A percentile compares a stretch with the other conserved stretches of the same genome.
Conservation (phyloP, 1,139 yeast genomes). For the Yamadazyma atlantica region DNA sequence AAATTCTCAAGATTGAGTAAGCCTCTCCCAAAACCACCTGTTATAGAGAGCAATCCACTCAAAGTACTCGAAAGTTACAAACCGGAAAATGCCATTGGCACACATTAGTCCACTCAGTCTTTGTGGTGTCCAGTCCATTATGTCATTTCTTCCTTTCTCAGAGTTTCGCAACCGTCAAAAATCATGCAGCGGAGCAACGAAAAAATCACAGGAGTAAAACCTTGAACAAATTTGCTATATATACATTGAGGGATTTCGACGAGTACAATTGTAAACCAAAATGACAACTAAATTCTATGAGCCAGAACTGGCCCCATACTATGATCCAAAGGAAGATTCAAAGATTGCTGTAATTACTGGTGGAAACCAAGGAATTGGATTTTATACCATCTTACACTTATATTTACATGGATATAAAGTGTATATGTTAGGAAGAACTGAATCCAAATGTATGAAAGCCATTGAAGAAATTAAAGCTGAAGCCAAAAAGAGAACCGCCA, state of each 20-base stretch:
- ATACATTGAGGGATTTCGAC: neutral
- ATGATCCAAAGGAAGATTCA: slow-evolving; percentile 31
- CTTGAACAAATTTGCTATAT: no score
- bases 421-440: slow-evolving; percentile 43
- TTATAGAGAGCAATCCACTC: no score
- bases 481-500: slow-evolving; percentile 17
- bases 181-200: no score
- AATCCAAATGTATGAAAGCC: slow-evolving; percentile 33
- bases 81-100: no score
- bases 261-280: neutral
- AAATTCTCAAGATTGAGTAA: no score
- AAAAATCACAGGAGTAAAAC: no score
- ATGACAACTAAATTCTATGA: slow-evolving; percentile 12
- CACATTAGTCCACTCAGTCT: no score
- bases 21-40: no score
- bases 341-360: slow-evolving; percentile 47
- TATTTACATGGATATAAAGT: slow-evolving; percentile 44
- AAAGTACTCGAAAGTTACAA: no score
- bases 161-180: no score
- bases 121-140: no score
- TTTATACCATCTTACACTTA: slow-evolving; percentile 40
- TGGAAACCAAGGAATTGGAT: slow-evolving; percentile 48
- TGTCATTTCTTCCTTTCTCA: no score
- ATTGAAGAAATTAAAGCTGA: slow-evolving; percentile 33
- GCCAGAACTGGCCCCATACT: slow-evolving; percentile 32